Conservation (phyloP, 768 basidiomycete species). For the Rhodocollybia butyracea region DNA sequence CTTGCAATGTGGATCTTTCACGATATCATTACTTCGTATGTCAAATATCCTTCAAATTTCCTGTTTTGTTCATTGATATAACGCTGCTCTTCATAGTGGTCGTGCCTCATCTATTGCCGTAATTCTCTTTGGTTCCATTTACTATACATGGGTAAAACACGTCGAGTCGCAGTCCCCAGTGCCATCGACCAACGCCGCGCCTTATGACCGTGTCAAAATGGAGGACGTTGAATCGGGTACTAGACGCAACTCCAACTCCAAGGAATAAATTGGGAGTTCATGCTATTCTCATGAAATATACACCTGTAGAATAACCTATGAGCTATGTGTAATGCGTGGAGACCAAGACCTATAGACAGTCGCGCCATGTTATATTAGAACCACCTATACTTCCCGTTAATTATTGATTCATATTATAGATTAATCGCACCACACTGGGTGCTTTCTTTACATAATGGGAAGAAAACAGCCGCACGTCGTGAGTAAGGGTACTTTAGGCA, state of each 20-base stretch:
- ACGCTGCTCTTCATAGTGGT: conserved; percentile 62
- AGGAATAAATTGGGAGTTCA: neutral
- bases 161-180: conserved; percentile 50
- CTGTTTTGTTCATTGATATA: neutral
- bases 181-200: conserved; percentile 21
- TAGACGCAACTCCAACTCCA: conserved; percentile 4
- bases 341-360: neutral
- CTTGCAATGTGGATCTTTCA: conserved; percentile 78
- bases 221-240: conserved; percentile 60
- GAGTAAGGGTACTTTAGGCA: too few relatives aligned
- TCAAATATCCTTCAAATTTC: conserved; percentile 13
- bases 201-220: conserved; percentile 63
- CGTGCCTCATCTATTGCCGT: conserved; percentile 77
- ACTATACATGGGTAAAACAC: conserved; percentile 89
- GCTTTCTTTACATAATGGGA: too few relatives aligned
- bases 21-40: conserved; percentile 78
- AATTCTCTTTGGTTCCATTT: conserved; percentile 78
- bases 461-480: too few relatives aligned
- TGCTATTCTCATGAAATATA: too few relatives aligned
- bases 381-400: too few relatives aligned
- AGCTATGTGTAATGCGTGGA: neutral
- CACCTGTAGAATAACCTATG: neutral
- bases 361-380: neutral
- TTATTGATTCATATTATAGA: too few relatives aligned
- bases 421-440: too few relatives aligned